Base-by-base conservation (phyloP, 2,329 filamentous ascomycete species). In the Fonsecaea nubica region DNA sequence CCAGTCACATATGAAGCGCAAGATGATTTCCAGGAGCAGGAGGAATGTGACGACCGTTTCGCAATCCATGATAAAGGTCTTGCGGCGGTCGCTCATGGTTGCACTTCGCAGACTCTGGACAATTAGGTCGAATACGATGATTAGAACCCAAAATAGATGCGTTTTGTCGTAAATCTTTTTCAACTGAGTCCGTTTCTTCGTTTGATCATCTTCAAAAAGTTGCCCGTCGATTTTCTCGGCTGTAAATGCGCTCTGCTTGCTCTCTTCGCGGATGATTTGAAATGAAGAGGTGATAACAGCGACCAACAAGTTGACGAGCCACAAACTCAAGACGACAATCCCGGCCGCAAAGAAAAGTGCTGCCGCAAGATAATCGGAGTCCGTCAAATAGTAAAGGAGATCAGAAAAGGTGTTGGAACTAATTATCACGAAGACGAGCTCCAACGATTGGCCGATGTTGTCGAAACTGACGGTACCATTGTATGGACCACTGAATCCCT, bases 231-330 rank as follows among this genome's bases (percentile, higher is more conserved):
- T 85, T 45, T 92, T 86, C 64, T 92, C 87, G 12, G 88, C 88
- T 4, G 93, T 93, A 77, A 99, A 99, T 2, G 96, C 95, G 80
- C 93, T 97, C 36, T 90, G 89, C 78, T 91, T 93, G 80, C 92
- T 96, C 77, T 99, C 95, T 81, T 99, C 96, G 70, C 95, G 88
- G 73, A 99, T 99, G 71, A 99, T 92, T 77, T 99, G 95, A 75
- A 99, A 99, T 0, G 94, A 97, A 4, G 95, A 97, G 0, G 95
- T 99, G 76, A 99, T 99, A 74, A 99, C 95, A 2, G 95, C 95
- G 75, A 99, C 96, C 55, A 90, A 79, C 80, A 99, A 86, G 77
- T 97, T 98, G 70, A 96, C 93, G 74, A 99, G 86, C 95, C 95
- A 99, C 58, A 99, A 84, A 82, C 92, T 95, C 84, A 99, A 87